Conservation (phyloP, 1,139 yeast species). For the Wickerhamomyces sp. region DNA sequence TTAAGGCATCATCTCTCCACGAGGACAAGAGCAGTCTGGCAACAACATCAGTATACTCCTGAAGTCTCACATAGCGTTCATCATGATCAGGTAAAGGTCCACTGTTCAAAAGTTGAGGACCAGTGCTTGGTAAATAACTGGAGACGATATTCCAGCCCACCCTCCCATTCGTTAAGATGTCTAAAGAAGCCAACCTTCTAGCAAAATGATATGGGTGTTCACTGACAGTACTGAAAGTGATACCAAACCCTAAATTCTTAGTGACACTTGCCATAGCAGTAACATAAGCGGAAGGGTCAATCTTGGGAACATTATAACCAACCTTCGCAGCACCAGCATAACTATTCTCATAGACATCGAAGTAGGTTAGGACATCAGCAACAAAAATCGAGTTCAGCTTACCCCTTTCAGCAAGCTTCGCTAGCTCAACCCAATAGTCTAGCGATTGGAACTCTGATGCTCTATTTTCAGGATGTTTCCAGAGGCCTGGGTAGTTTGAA, state of each 20-base stretch:
- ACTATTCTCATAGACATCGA: slow-evolving; percentile 32
- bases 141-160: slow-evolving; percentile 44
- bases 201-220: slow-evolving; percentile 42
- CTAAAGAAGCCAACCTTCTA: slow-evolving; percentile 38
- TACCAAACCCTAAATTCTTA: slow-evolving; percentile 34
- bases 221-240: slow-evolving; percentile 39
- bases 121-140: slow-evolving; percentile 38
- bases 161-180: slow-evolving; percentile 39
- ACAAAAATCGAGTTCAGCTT: slow-evolving; percentile 39
- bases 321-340: slow-evolving; percentile 31
- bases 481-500: not conserved
- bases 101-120: slow-evolving; percentile 34
- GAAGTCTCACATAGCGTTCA: slow-evolving; percentile 36
- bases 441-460: slow-evolving; percentile 19
- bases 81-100: slow-evolving; percentile 32
- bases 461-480: slow-evolving; percentile 1
- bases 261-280: slow-evolving; percentile 41
- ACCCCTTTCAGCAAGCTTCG: slow-evolving; percentile 37
- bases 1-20: slow-evolving; percentile 44
- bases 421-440: slow-evolving; percentile 40
- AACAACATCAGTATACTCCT: slow-evolving; percentile 38
- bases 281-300: slow-evolving; percentile 36
- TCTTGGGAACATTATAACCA: slow-evolving; percentile 38
- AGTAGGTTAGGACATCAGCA: slow-evolving; percentile 41
- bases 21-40: slow-evolving; percentile 38